Base-by-base conservation (phyloP, 2,329 filamentous ascomycete genomes). In the Colletotrichum agaves region DNA sequence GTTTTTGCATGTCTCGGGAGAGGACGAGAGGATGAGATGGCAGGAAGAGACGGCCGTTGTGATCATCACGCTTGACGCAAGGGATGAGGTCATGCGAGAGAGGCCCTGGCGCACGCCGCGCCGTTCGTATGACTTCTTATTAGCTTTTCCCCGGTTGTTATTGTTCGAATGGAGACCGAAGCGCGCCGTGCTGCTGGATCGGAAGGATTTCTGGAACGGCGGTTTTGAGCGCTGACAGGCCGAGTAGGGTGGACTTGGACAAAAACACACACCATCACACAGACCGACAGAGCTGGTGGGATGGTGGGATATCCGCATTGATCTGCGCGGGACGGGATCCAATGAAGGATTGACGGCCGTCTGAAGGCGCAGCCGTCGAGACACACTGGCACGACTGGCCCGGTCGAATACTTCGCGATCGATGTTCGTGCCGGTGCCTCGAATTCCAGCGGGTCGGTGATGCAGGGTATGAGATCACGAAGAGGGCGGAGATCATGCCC, bases 11-110 rank as follows among this genome's bases (percentile, higher is more conserved):
- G 63, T 63, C 63, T 67, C 63, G 61, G 58, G 63, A 63, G 39
- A 49, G 3, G 39, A 63, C 33, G 21, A 21, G 39, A 49, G 3
- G 39, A 63, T 23, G 21, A 21, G 31, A 57, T 21, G 39, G 52
- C 15, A 50, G 47, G 27, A 31, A 50, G 59, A 55, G 49, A 44
- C 37, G 50, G 58, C 46, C 44, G 58, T 61, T 52, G 58, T 23
- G 44, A 58, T 15, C 35, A 33, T n/a, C 35, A 52, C 52, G 63
- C 63, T 67, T 67, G 52, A 67, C 59, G 37, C 52, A 67, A 63
- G 44, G 37, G 46, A 55, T 67, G 63, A 67, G 63, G 63, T 63
- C 59, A 67, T 58, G 17, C 15, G 27, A 27, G 23, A 27, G 23
- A 19, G 59, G 50, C 13, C 27, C 50, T 17, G 59, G 52, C 52